Percentiles rank a stretch among this genome's conserved stretches.
These are phyloP conservation scores for Lagerstroemia speciosa DNA, from an alignment of 345 rosid genomes.

Conservation along the genomic window DNA sequence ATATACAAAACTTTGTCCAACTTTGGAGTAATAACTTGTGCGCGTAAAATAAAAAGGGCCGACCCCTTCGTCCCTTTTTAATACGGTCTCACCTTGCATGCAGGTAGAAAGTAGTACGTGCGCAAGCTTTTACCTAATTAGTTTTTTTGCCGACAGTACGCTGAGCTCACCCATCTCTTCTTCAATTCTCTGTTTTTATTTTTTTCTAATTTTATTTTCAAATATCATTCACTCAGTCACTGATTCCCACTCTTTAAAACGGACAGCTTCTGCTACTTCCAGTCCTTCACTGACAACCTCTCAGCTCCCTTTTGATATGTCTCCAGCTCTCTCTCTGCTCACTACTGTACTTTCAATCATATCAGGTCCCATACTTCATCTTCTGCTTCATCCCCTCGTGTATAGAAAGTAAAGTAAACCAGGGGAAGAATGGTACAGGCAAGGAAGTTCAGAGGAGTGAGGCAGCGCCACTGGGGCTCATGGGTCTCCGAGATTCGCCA, in stretches of 20 bases:
- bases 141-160: no score
- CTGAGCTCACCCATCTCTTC: no score
- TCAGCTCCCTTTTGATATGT: not conserved
- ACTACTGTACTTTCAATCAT: not conserved
- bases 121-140: no score
- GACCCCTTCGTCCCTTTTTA: not conserved
- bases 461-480: slow-evolving; percentile 68
- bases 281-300: not conserved
- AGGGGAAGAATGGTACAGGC: slow-evolving; percentile 35
- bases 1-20: no score
- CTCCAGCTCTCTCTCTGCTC: not conserved
- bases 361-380: not conserved
- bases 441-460: slow-evolving; percentile 57
- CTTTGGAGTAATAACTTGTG: no score
- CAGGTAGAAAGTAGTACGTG: no score
- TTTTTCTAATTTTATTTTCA: no score
- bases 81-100: no score
- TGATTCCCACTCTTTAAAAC: not conserved
- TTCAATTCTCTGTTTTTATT: no score
- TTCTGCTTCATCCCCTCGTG: not conserved
- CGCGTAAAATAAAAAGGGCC: not conserved
- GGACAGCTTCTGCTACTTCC: not conserved
- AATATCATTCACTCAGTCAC: not conserved
- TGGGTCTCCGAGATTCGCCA: slow-evolving; percentile 70
- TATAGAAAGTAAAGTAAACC: no score